Conservation (phyloP, 2,329 filamentous ascomycete species). For the Venturia pyrina region DNA sequence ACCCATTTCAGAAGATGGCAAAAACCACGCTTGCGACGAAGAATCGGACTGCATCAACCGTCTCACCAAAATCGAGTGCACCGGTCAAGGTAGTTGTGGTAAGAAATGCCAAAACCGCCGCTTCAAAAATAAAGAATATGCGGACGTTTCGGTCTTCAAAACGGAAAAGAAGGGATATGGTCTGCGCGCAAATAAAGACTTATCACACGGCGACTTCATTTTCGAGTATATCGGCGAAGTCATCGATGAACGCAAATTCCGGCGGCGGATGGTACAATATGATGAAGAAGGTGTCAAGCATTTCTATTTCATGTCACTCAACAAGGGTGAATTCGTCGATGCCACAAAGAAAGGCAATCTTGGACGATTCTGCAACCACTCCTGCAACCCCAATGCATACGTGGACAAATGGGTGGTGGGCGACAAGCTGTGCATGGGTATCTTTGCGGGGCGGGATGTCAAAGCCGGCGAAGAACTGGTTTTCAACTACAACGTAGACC, state of each 20-base stretch:
- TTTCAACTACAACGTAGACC: slow-evolving; percentile 99
- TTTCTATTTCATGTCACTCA: slow-evolving; percentile 99
- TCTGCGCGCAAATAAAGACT: slow-evolving; percentile 66
- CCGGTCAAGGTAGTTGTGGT: slow-evolving; percentile 79
- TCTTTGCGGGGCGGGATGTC: slow-evolving; percentile 81
- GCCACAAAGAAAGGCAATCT: slow-evolving; percentile 95
- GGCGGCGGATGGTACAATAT: slow-evolving; percentile 83
- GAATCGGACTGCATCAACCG: slow-evolving; percentile 98
- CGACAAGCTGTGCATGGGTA: slow-evolving; percentile 96
- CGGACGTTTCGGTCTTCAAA: slow-evolving; percentile 87
- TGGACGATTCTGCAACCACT: slow-evolving; percentile 96
- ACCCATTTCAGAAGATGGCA: slow-evolving; percentile 28
- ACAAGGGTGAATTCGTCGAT: slow-evolving; percentile 92
- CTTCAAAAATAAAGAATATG: slow-evolving; percentile 84
- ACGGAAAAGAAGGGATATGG: slow-evolving; percentile 97
- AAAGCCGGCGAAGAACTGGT: slow-evolving; percentile 87
- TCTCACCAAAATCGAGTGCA: slow-evolving; percentile 94
- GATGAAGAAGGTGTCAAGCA: slow-evolving; percentile 96
- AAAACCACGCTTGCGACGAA: slow-evolving; percentile 82
- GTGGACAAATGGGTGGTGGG: slow-evolving; percentile 99
- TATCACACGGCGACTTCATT: slow-evolving; percentile 81
- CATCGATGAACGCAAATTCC: slow-evolving; percentile 85
- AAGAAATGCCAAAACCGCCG: slow-evolving; percentile 85
- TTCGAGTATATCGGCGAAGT: slow-evolving; percentile 98
- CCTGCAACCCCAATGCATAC: slow-evolving; percentile 97